phyloP scores from a whole-genome alignment of 2,329 filamentous ascomycete species.

The Colletotrichum magnum region DNA sequence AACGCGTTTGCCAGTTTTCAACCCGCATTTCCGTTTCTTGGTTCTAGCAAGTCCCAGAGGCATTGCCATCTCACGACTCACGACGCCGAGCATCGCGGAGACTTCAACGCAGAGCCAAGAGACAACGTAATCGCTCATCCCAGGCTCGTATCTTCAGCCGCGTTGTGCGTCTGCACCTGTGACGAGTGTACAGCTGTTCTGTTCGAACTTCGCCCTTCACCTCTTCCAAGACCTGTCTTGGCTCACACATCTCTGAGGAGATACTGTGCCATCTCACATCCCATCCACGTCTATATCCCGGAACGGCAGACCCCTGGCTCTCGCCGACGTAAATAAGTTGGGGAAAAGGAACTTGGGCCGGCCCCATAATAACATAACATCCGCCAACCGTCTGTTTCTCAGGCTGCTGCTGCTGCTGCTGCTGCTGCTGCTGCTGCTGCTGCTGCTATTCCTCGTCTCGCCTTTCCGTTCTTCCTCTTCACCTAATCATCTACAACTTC shows the following conservation, averaged over 20 bases:
- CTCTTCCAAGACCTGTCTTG: constrained; percentile 18
- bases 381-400: neutral
- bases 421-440: neutral
- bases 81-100: neutral
- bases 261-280: neutral
- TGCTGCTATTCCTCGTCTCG: neutral
- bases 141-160: neutral
- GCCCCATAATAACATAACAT: constrained; percentile 12
- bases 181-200: neutral
- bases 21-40: neutral
- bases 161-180: neutral
- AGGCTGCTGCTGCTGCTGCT: neutral
- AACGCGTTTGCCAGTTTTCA: constrained; percentile 6
- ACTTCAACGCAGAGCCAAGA: neutral
- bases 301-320: constrained; percentile 15
- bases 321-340: constrained; percentile 5
- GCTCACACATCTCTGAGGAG: constrained; percentile 4
- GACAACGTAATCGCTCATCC: neutral
- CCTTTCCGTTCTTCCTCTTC: constrained; percentile 5
- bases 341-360: constrained; percentile 1
- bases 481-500: constrained; percentile 8
- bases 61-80: neutral
- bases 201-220: neutral
- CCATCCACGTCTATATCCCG: neutral
- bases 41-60: no score